Evolutionary conservation across 208 protist species (phyloP), one percentile per base, ranked within the genome.

Genomic region (Trypanosoma vivax): DNA sequence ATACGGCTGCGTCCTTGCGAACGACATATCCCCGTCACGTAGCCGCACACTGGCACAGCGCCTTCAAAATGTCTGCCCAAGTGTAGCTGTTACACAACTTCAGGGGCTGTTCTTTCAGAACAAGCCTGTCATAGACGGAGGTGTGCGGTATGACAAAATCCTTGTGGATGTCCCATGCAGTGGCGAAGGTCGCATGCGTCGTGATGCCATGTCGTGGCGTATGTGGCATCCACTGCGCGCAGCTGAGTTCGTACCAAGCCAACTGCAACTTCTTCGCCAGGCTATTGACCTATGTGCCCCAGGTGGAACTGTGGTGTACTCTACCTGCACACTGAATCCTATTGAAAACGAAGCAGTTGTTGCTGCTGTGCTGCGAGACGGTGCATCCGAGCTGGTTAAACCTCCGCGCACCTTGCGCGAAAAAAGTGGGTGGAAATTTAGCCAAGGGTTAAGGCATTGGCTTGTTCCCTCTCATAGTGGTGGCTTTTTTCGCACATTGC

Each of bases 341-440:
- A 56, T 98, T 27, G 96, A 98, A 72, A 93, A 98, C 56, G 96
- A 98, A 73, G 93, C 94, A 5, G 94, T 98, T 3, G 79, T 98
- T 23, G 75, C 83, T 16, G 66, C 85, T 16, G 69, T 90, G 37
- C 41, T 95, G 42, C 67, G 60, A 0, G 75, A 70, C 38, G 73
- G 57, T 10, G 34, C 43, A 10, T 64, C 83, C 46, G 68, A 77
- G 57, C 58, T 90, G n/a, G 63, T 79, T 23, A 34, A 55, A 0
- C 76, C 70, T 5, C 64, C 83, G 5, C 41, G 6, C 5, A 51
- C 1, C 25, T 40, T 49, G 21, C 31, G 14, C 5, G 29, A 52
- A 10, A 35, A 45, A 18, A 50, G 40, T 16, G 41, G 41, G 7
- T 65, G 59, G 59, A 27, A 13, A 52, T 89, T 47, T 50, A 50